Percentiles rank a stretch among this genome's conserved stretches.
phyloP scores from a whole-genome alignment of 306 rosid species.

The Prunus dulcis region DNA sequence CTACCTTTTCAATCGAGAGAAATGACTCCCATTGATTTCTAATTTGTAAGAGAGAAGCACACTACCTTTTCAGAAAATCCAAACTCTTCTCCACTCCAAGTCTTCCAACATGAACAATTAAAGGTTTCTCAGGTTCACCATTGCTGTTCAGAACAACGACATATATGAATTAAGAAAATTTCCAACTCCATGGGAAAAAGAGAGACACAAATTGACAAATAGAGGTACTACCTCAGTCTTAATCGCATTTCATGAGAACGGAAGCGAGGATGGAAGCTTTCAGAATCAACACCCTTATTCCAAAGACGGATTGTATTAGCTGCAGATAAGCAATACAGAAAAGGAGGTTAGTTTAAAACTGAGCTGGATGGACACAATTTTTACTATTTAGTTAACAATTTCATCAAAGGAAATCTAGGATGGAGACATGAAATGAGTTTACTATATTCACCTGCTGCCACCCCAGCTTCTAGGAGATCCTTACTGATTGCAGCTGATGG shows the following conservation, averaged over 20 bases:
- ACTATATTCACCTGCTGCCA: conserved; percentile 69
- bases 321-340: conserved; percentile 35
- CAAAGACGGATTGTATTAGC: conserved; percentile 94
- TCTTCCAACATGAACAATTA: conserved; percentile 94
- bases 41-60: conserved; percentile 14
- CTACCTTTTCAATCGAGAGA: background rate
- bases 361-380: background rate
- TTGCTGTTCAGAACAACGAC: conserved; percentile 43
- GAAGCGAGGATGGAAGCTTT: conserved; percentile 78
- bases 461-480: conserved; percentile 76
- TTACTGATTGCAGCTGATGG: conserved; percentile 89
- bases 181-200: conserved; percentile 7
- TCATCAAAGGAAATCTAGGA: background rate
- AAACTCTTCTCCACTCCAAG: conserved; percentile 97
- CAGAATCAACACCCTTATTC: conserved; percentile 98
- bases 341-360: conserved; percentile 12
- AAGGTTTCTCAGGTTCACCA: conserved; percentile 87
- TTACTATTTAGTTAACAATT: background rate
- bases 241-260: conserved; percentile 80
- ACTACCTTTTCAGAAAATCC: conserved; percentile 83
- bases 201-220: conserved; percentile 3
- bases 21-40: background rate
- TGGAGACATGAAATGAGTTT: background rate
- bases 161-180: conserved; percentile 20
- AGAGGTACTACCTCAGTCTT: conserved; percentile 57